Conservation (phyloP, 345 rosid species). For the Euclidium syriacum region DNA sequence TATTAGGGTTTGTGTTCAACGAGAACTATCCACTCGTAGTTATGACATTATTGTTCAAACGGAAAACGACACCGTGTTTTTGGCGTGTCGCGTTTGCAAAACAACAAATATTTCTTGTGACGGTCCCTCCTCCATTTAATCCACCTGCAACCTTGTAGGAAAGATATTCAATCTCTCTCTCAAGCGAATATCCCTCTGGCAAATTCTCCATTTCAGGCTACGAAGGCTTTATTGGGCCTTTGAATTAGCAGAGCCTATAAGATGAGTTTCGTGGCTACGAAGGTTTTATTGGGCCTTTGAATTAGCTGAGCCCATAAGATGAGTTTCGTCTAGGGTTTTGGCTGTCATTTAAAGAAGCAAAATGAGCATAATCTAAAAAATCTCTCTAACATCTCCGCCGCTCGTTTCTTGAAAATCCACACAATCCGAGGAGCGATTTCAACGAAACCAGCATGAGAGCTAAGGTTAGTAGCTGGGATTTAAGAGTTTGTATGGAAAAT, state of each 20-base stretch:
- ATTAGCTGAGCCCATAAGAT: not conserved
- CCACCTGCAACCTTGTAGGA: not conserved
- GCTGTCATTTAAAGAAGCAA: not conserved
- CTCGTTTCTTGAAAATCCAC: not conserved
- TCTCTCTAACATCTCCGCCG: slow-evolving; percentile 11
- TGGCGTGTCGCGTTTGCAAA: no score
- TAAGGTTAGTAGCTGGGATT: slow-evolving; percentile 15
- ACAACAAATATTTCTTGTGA: no score
- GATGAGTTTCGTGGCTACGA: not conserved
- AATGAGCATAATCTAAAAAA: not conserved
- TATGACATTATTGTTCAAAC: no score
- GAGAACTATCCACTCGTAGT: no score
- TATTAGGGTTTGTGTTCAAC: slow-evolving; percentile 3
- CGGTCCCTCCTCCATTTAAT: slow-evolving; percentile 5
- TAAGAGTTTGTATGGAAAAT: not conserved
- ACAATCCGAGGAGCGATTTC: not conserved
- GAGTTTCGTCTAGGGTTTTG: slow-evolving; percentile 17
- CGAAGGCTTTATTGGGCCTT: slow-evolving; percentile 14
- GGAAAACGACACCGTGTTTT: no score
- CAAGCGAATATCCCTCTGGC: not conserved
- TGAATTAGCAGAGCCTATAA: not conserved
- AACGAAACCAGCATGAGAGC: slow-evolving; percentile 22
- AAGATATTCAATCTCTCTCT: not conserved
- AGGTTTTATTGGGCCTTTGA: slow-evolving; percentile 11
- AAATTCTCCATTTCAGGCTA: not conserved